These are phyloP conservation scores for Torulaspora franciscae DNA, from an alignment of 805 yeast genomes.

Conservation along the genomic window DNA sequence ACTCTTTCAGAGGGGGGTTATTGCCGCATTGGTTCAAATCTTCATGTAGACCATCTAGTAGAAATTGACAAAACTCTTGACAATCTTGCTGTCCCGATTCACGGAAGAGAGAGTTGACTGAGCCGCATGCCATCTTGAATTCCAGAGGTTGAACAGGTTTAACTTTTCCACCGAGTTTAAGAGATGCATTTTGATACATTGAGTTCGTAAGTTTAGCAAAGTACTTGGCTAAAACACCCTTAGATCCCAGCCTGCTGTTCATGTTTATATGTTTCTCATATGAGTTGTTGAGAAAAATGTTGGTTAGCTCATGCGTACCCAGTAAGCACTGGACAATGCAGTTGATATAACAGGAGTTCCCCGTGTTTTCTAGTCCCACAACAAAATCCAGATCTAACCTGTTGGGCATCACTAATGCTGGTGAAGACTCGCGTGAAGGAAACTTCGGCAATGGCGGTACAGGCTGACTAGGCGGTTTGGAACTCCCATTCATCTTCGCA, in stretches of 20 bases:
- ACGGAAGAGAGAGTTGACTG: slow-evolving; percentile 66
- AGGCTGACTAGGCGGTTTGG: slow-evolving; percentile 17
- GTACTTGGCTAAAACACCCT: slow-evolving; percentile 67
- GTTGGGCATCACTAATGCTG: slow-evolving; percentile 5
- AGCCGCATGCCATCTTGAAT: slow-evolving; percentile 65
- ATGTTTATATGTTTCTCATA: slow-evolving; percentile 66
- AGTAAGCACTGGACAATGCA: slow-evolving; percentile 81
- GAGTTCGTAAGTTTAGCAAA: slow-evolving; percentile 57
- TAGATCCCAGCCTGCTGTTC: slow-evolving; percentile 68
- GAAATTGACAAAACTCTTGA: slow-evolving; percentile 84
- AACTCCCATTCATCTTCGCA: slow-evolving; percentile 1
- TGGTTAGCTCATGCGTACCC: slow-evolving; percentile 62
- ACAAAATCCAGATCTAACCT: slow-evolving; percentile 38
- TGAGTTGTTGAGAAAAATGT: slow-evolving; percentile 55
- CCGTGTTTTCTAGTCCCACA: slow-evolving; percentile 75
- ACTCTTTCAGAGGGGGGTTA: slow-evolving; percentile 49
- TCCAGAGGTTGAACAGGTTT: slow-evolving; percentile 52
- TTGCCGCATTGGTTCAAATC: slow-evolving; percentile 69
- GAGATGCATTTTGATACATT: slow-evolving; percentile 42
- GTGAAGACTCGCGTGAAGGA: slow-evolving; percentile 11
- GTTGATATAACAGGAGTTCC: slow-evolving; percentile 92
- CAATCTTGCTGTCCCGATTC: slow-evolving; percentile 90
- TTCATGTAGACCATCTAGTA: slow-evolving; percentile 86
- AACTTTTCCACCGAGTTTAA: slow-evolving; percentile 26
- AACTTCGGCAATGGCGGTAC: slow-evolving; percentile 23